Conservation (phyloP, 495 filamentous ascomycete species). For the Aspergillus cristatus region DNA sequence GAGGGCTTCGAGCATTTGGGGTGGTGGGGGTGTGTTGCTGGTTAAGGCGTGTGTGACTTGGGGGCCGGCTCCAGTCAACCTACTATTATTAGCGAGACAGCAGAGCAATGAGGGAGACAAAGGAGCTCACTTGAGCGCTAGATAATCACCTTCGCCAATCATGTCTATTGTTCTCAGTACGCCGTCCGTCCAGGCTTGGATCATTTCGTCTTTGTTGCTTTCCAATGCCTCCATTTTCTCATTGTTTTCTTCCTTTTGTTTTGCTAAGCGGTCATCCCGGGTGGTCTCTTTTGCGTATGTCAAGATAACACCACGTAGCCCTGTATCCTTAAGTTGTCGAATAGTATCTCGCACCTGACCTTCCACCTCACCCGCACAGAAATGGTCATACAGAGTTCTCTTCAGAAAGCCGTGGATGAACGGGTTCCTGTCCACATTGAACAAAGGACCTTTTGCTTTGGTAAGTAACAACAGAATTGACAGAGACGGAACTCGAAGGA, state of each 20-base stretch:
- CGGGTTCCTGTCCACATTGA: constrained; percentile 34
- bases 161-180: constrained; percentile 64
- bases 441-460: constrained; percentile 18
- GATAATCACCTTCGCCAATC: constrained; percentile 59
- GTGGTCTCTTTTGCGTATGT: constrained; percentile 36
- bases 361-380: constrained; percentile 36
- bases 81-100: constrained; percentile 1
- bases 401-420: constrained; percentile 32
- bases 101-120: neutral
- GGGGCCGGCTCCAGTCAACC: constrained; percentile 23
- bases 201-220: too few relatives aligned
- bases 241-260: constrained; percentile 8
- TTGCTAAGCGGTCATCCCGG: constrained; percentile 22
- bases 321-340: constrained; percentile 27
- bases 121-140: constrained; percentile 58
- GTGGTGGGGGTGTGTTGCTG: constrained; percentile 18
- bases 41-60: constrained; percentile 23
- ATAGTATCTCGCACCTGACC: constrained; percentile 26
- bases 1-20: constrained; percentile 29
- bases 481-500: constrained; percentile 56
- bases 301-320: constrained; percentile 38
- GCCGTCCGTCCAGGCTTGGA: constrained; percentile 59
- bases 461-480: constrained; percentile 50
- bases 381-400: constrained; percentile 39
- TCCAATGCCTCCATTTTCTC: too few relatives aligned